Conservation (phyloP, 1,284 basidiomycete species). For the Xerocomus alliaceus region DNA sequence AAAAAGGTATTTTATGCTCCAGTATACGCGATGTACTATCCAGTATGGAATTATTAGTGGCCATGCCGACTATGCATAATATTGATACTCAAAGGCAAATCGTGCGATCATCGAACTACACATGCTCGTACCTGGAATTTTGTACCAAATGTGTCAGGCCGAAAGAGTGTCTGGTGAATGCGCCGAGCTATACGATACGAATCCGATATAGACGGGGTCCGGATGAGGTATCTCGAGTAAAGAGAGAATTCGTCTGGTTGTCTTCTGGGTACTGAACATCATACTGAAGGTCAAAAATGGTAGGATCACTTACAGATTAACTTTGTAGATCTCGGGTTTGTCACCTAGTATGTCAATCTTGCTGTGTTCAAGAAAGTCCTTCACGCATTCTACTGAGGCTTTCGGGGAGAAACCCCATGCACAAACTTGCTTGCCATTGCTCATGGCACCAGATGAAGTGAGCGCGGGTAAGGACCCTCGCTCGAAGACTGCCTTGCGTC, state of each 20-base stretch:
- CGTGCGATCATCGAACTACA: slow-evolving; percentile 58
- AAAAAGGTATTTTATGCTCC: slow-evolving; percentile 31
- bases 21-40: slow-evolving; percentile 20
- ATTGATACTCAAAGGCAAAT: neutral
- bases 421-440: slow-evolving; percentile 59
- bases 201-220: slow-evolving; percentile 61
- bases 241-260: slow-evolving; percentile 49
- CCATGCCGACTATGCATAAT: slow-evolving; percentile 15
- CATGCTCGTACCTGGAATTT: slow-evolving; percentile 60
- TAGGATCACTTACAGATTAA: slow-evolving; percentile 54
- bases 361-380: slow-evolving; percentile 51
- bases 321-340: slow-evolving; percentile 52
- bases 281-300: neutral
- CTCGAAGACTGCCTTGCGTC: slow-evolving; percentile 49
- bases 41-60: slow-evolving; percentile 14
- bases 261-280: slow-evolving; percentile 34
- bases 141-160: slow-evolving; percentile 44
- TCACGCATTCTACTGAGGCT: slow-evolving; percentile 45
- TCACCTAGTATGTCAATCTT: slow-evolving; percentile 49
- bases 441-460: slow-evolving; percentile 60
- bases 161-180: slow-evolving; percentile 64
- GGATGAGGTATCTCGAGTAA: slow-evolving; percentile 60
- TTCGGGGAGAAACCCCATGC: slow-evolving; percentile 67
- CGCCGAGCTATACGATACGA: slow-evolving; percentile 70
- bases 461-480: slow-evolving; percentile 44